Evolutionary conservation across 2,329 filamentous ascomycete species (phyloP).

Genomic region (Parafenestella ontariensis): DNA sequence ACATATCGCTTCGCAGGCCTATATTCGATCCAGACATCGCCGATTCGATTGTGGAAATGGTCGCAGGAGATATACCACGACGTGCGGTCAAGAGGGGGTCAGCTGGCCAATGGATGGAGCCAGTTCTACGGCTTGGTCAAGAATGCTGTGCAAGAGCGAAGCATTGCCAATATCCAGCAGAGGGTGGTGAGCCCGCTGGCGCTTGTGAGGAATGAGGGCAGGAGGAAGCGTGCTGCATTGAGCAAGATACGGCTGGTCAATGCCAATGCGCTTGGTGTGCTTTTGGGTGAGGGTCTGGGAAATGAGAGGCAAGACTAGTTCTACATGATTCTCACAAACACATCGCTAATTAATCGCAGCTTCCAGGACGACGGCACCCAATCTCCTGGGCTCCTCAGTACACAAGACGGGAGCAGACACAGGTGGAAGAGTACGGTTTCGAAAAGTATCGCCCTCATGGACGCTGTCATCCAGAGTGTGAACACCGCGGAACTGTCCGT

Average conservation of each 20-base stretch:
- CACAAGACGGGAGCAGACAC: slow-evolving; percentile 53
- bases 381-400: slow-evolving; percentile 50
- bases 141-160: slow-evolving; percentile 75
- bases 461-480: slow-evolving; percentile 79
- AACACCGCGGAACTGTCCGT: slow-evolving; percentile 64
- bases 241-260: slow-evolving; percentile 78
- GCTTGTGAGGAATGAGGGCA: slow-evolving; percentile 75
- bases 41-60: slow-evolving; percentile 76
- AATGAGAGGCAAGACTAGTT: slow-evolving; percentile 51
- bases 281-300: slow-evolving; percentile 84
- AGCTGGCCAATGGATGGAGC: slow-evolving; percentile 55
- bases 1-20: slow-evolving; percentile 80
- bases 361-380: slow-evolving; percentile 64
- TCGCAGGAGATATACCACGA: slow-evolving; percentile 73
- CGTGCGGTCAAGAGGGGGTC: slow-evolving; percentile 54
- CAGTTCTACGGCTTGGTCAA: slow-evolving; percentile 82
- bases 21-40: slow-evolving; percentile 87
- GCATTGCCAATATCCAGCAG: slow-evolving; percentile 72
- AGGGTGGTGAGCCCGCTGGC: slow-evolving; percentile 81
- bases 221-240: slow-evolving; percentile 74
- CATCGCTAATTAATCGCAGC: slow-evolving; percentile 56
- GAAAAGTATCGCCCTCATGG: slow-evolving; percentile 83
- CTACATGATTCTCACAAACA: not conserved
- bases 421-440: slow-evolving; percentile 79
- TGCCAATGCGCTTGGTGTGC: slow-evolving; percentile 82